Base-by-base conservation (phyloP, 768 basidiomycete species). In the Trametes villosa region DNA sequence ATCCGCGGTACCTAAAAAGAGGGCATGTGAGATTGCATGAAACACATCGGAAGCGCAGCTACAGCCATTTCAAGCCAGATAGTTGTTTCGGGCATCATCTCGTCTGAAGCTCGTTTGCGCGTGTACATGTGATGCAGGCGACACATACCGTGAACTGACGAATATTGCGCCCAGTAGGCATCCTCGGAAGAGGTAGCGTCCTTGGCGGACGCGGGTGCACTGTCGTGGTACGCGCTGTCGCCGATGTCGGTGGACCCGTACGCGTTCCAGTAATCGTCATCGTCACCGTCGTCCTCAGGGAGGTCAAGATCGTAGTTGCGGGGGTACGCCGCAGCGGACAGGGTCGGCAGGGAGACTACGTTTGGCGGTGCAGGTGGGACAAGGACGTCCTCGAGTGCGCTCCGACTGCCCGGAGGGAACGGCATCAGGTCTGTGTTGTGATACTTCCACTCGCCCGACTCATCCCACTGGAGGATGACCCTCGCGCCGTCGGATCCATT, bases 151-250 rank as follows among this genome's bases (percentile, higher is more conserved):
- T 91, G 88, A 8, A 91, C 80, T 20, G 79, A 77, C 30, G 86
- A 77, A 70, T 91, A 91, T 62, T 81, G 86, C 26, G 87, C 88
- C 89, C 89, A 91, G 65, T 91, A 91, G 7, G 86, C 87, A 60
- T 90, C 89, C 61, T 84, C 82, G 34, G 70, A 70, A 1, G 67
- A 65, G 26, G 67, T 68, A 27, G 55, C 63, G 38, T 72, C 71
- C 34, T 72, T 75, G 42, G 53, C 64, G 22, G 66, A 47, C 26
- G 41, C 33, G 12, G 70, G 71, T 48, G 60, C 60, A 55, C 73
- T 64, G 50, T 33, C 46, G 42, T 33, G 53, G 42, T 60, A 65
- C 29, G 55, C 66, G 26, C 57, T 53, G 45, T 62, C 57, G 54
- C 75, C 77, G 12, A 67, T 59, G 46, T 76, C 77, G 11, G 68